Conservation (phyloP, 108 stramenopile species). For the Cyclotella distinguenda region DNA sequence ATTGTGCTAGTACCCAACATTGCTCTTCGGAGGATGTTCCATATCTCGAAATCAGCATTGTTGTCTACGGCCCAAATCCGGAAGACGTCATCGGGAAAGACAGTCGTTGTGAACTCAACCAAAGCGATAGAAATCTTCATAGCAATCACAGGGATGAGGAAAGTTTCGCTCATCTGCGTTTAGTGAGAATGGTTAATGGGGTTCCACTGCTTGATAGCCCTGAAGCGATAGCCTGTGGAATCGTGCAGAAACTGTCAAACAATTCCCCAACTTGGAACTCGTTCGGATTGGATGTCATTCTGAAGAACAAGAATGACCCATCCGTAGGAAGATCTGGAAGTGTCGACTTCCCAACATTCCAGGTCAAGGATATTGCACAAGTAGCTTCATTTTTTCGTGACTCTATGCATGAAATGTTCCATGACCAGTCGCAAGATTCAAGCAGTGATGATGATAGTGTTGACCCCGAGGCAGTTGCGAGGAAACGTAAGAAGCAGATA, state of each 20-base stretch:
- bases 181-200: constrained; percentile 84
- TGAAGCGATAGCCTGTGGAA: constrained; percentile 74
- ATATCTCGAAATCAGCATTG: constrained; percentile 57
- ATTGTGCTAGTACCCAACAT: not conserved
- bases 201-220: constrained; percentile 82
- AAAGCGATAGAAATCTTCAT: not conserved
- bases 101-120: no score
- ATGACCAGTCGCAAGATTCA: constrained; percentile 1
- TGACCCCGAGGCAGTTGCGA: constrained; percentile 11
- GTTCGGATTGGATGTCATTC: constrained; percentile 64
- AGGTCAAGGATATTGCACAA: constrained; percentile 67
- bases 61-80: constrained; percentile 55
- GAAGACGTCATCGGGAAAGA: no score
- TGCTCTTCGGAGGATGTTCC: constrained; percentile 17
- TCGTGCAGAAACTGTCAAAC: constrained; percentile 58
- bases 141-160: not conserved
- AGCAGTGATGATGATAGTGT: constrained; percentile 30
- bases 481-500: constrained; percentile 30
- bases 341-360: constrained; percentile 49
- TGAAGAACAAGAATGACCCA: constrained; percentile 18
- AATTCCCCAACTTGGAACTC: constrained; percentile 67
- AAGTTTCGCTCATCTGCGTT: constrained; percentile 47
- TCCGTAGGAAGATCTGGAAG: not conserved
- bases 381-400: constrained; percentile 70
- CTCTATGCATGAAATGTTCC: constrained; percentile 48